A percentile compares a stretch with the other conserved stretches of the same genome.
Conservation (phyloP, 805 yeast species). For the Nakazawaea molendinolei region DNA sequence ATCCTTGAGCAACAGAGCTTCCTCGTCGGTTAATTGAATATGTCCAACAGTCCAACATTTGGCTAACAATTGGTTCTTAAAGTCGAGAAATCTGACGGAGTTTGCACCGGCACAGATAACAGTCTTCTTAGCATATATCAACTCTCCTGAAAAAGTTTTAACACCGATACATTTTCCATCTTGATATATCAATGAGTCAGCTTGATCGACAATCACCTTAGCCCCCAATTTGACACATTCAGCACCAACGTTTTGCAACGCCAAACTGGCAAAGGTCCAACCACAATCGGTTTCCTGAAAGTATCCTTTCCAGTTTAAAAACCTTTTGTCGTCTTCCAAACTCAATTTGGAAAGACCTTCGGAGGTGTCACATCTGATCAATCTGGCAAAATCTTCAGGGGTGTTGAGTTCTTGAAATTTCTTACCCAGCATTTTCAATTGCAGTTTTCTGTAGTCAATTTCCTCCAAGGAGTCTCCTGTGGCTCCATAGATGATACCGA, state of each 20-base stretch:
- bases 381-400: conserved; percentile 13
- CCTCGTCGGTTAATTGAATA: conserved; percentile 27
- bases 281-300: conserved; percentile 27
- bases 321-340: conserved; percentile 11
- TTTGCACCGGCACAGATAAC: conserved; percentile 35
- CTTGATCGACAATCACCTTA: conserved; percentile 21
- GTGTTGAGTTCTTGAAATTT: conserved; percentile 11
- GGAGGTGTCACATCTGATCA: background rate
- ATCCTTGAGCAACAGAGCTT: conserved; percentile 23
- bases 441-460: conserved; percentile 9
- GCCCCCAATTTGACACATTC: conserved; percentile 28
- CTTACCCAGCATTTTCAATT: conserved; percentile 2
- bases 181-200: conserved; percentile 16
- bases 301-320: conserved; percentile 27
- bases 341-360: conserved; percentile 4
- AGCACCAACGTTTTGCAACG: conserved; percentile 22
- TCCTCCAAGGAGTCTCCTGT: conserved; percentile 15
- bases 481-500: conserved; percentile 26
- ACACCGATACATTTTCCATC: conserved; percentile 20
- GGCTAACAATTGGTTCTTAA: conserved; percentile 29
- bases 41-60: conserved; percentile 37
- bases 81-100: conserved; percentile 28
- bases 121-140: conserved; percentile 20
- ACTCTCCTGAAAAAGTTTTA: conserved; percentile 21
- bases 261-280: conserved; percentile 29